Evolutionary conservation across 441 rosid species (phyloP).

Genomic region (Corymbia citriodora): DNA sequence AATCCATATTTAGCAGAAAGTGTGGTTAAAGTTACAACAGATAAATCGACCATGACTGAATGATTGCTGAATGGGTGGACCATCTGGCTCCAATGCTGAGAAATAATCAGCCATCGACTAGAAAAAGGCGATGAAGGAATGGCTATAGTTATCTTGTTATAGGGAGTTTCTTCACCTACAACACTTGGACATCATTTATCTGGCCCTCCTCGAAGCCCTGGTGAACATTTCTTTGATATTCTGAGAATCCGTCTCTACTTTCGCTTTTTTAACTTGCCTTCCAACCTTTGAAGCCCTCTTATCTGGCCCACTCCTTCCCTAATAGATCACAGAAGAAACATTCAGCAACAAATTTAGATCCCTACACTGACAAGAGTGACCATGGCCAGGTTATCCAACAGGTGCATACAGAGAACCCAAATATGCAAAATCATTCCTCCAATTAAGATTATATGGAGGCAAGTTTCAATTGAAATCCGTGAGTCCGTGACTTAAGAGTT

Average conservation of each 20-base stretch:
- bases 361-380: neutral
- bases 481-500: neutral
- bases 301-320: slow-evolving; percentile 36
- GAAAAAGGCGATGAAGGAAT: neutral
- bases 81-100: neutral
- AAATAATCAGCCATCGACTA: neutral
- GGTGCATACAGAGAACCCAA: neutral
- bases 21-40: neutral
- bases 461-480: neutral
- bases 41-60: neutral
- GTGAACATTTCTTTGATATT: slow-evolving; percentile 87
- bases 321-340: neutral
- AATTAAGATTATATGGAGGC: neutral
- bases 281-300: slow-evolving; percentile 31
- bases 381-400: neutral
- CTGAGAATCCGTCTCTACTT: slow-evolving; percentile 67
- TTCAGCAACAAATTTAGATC: neutral
- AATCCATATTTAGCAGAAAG: neutral
- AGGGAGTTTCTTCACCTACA: neutral
- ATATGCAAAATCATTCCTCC: neutral
- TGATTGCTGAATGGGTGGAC: neutral
- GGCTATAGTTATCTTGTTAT: neutral
- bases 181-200: neutral
- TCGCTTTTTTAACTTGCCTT: slow-evolving; percentile 58
- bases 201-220: slow-evolving; percentile 53